phyloP scores from a whole-genome alignment of 2,329 filamentous ascomycete genomes.

The Neopestalotiopsis rosae region DNA sequence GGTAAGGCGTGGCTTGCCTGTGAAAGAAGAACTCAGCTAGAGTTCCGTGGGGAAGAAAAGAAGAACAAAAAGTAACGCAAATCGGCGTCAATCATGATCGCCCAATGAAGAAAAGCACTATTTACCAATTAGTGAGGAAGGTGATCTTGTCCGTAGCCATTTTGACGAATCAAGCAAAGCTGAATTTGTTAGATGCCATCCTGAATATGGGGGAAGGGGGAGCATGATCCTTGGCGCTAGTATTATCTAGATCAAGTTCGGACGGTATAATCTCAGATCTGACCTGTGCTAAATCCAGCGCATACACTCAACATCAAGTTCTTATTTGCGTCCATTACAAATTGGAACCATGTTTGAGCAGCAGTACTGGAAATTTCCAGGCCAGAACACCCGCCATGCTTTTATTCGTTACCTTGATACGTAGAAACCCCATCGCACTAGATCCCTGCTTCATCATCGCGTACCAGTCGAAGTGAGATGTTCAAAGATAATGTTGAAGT shows the following conservation, averaged over 20 bases:
- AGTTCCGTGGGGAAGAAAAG: conserved; percentile 6
- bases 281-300: conserved; percentile 22
- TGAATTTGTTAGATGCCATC: conserved; percentile 9
- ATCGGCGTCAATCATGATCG: not conserved
- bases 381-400: conserved; percentile 12
- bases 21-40: conserved; percentile 18
- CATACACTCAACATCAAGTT: not conserved
- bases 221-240: conserved; percentile 83
- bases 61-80: not conserved
- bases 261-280: conserved; percentile 76
- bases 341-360: not conserved
- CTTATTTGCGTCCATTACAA: not conserved
- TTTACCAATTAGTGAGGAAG: conserved; percentile 83
- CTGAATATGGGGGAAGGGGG: conserved; percentile 50
- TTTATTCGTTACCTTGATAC: conserved; percentile 14
- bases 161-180: conserved; percentile 50
- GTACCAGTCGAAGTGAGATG: not conserved
- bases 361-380: not conserved
- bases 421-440: conserved; percentile 11
- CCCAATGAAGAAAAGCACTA: conserved; percentile 18
- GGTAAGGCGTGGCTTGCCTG: conserved; percentile 84
- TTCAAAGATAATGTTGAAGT: not conserved
- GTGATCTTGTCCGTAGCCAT: conserved; percentile 88
- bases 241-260: conserved; percentile 88
- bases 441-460: not conserved